Base-by-base conservation (phyloP, 345 rosid species). In the Eucalyptus erythrocorys region DNA sequence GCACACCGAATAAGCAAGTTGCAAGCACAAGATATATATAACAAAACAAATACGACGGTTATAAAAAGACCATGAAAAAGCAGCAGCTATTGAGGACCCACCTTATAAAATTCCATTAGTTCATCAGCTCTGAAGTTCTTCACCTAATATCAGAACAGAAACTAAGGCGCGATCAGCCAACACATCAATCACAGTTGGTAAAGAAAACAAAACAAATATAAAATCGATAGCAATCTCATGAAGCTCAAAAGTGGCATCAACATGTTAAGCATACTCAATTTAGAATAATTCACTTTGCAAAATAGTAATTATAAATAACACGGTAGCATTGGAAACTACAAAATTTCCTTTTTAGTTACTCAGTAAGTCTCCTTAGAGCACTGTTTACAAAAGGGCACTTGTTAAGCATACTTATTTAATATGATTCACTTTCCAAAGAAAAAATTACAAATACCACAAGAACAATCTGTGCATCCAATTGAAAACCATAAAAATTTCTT, bases 61-160 rank as follows among this genome's bases (percentile, higher is more conserved):
- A 88, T 12, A 53, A 85, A 32, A 55, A 84, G 64, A 85, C 49
- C 64, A 51, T 88, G 17, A 48, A 84, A 43, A 88, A 11, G 55
- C 40, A 61, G 48, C 45, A 66, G 47, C 85, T 42, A 47, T 76
- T 45, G 32, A 51, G 37, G 50, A 87, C 92, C 90, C 91, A 97
- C 98, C 94, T 93, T 93, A 92, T 96, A 97, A 88, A 94, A 95
- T 88, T 96, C 96, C 93, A 95, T 95, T 89, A 97, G 93, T 87
- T 93, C 95, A 88, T 94, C 94, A 91, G 96, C 98, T 94, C 93
- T 96, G 94, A 93, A 97, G 89, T 51, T 91, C 92, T 92, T 94
- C 30, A 86, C 94, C 98, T 97, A 89, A 88, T 82, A 79, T 43
- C 86, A 57, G 57, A 57, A 53, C 48, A 86, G 45, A 86, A 37